These are phyloP conservation scores for Camelina neglecta DNA, from an alignment of 345 rosid species.

Conservation along the genomic window DNA sequence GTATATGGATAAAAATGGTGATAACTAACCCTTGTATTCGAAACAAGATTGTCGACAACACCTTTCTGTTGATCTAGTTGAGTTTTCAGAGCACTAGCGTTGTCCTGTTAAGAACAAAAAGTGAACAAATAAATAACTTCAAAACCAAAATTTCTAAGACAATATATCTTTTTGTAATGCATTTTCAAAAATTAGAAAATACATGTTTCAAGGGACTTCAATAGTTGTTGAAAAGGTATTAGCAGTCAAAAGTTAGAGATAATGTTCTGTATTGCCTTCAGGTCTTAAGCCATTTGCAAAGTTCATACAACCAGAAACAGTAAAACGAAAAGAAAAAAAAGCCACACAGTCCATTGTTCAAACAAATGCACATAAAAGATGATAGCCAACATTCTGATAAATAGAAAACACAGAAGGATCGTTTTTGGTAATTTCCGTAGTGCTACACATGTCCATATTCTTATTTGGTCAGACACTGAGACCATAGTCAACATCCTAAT, in stretches of 20 bases:
- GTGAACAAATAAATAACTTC: constrained; percentile 4
- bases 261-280: not conserved
- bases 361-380: constrained; percentile 18
- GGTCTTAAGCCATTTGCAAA: constrained; percentile 14
- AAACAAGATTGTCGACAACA: constrained; percentile 77
- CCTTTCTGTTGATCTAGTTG: constrained; percentile 75
- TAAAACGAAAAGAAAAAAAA: not conserved
- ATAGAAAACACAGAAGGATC: not conserved
- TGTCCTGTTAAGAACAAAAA: constrained; percentile 54
- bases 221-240: not conserved
- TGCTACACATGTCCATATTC: not conserved
- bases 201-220: constrained; percentile 1
- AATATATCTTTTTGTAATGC: not conserved
- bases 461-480: not conserved
- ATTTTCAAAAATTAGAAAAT: not conserved
- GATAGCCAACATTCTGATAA: not conserved
- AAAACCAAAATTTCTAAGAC: not conserved
- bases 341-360: not conserved
- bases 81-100: constrained; percentile 60
- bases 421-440: not conserved
- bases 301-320: not conserved
- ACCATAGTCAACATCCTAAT: constrained; percentile 13
- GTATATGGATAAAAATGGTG: not conserved
- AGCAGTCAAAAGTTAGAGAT: not conserved
- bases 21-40: constrained; percentile 67